Evolutionary conservation across 768 basidiomycete genomes (phyloP), one percentile per base, ranked within the genome.

Genomic region (Termitomyces eurrhizus): DNA sequence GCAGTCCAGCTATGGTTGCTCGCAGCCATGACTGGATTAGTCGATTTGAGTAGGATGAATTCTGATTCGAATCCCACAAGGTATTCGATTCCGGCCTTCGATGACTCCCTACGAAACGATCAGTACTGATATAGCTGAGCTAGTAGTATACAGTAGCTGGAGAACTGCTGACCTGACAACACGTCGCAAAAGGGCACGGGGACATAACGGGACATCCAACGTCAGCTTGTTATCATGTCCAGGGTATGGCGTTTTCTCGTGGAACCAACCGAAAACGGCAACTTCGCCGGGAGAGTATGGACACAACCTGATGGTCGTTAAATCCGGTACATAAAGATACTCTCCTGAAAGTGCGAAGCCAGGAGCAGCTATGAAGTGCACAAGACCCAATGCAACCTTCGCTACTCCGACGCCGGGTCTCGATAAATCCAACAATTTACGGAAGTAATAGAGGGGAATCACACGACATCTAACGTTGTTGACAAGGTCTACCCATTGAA

Each of bases 51-150:
- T 12, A 91, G 80, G 55, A 84, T 83, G 61, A 91, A 89, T 67
- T 91, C 89, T 0, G 78, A 79, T 73, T 91, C 89, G 58, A 86
- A 78, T 4, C 89, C 89, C 42, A 88, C 76, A 44, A 90, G 77
- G 67, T 88, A 89, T 3, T 79, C 72, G 8, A 83, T 63, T 9
- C 68, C 70, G 2, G 66, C 62, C 3, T 52, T 54, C 58, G 70
- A 67, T 0, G 77, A 73, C 59, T 73, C 66, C 24, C 75, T 78
- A 21, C 2, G 11, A 33, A 52, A 46, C 2, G 33, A 60, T 65
- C 14, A 55, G 35, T 50, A 32, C 26, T 35, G n/a, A 9, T 39
- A 26, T 24, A n/a, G 3, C 42, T 4, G 49, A 42, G 49, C 36
- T 36, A 7, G n/a, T 29, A 3, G 48, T 41, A 24, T 36, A n/a